Percentiles rank a stretch among this genome's conserved stretches.
These are phyloP conservation scores for Arthrobotrys sphaeroides DNA, from an alignment of 2,329 filamentous ascomycete genomes.

Conservation along the genomic window DNA sequence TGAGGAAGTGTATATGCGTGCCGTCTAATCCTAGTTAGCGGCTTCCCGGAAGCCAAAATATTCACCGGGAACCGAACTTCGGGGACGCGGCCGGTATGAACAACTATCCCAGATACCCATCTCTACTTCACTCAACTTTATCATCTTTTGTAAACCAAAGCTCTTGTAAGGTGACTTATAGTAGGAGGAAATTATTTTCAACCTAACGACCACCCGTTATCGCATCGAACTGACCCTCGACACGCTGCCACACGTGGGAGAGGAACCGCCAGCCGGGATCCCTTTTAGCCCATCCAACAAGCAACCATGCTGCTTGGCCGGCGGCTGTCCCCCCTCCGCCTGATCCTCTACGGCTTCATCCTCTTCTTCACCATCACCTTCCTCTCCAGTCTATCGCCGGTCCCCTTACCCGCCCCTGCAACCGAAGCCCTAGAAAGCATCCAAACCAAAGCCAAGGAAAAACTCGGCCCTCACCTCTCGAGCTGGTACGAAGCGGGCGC, in stretches of 20 bases:
- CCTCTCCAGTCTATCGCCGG: conserved; percentile 63
- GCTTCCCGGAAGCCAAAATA: no score
- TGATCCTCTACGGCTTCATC: conserved; percentile 61
- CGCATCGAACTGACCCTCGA: neutral
- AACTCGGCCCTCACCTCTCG: conserved; percentile 40
- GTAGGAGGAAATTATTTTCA: no score
- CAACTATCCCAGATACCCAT: neutral
- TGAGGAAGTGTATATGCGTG: no score
- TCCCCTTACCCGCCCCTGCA: conserved; percentile 55
- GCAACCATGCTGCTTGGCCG: conserved; percentile 49
- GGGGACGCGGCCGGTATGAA: conserved; percentile 1
- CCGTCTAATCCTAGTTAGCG: no score
- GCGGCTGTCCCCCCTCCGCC: conserved; percentile 55
- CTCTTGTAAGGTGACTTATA: no score
- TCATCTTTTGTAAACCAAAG: no score
- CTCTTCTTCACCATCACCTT: conserved; percentile 62
- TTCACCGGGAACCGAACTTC: neutral
- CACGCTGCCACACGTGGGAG: no score
- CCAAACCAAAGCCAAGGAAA: conserved; percentile 47
- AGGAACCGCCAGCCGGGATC: no score
- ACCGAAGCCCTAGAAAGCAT: conserved; percentile 49
- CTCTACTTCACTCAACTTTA: neutral
- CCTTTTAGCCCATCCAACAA: conserved; percentile 42
- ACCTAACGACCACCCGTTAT: no score
- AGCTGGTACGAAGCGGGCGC: conserved; percentile 64